A percentile compares a stretch with the other conserved stretches of the same genome.
phyloP scores from a whole-genome alignment of 306 rosid genomes.

The Delonix regia region DNA sequence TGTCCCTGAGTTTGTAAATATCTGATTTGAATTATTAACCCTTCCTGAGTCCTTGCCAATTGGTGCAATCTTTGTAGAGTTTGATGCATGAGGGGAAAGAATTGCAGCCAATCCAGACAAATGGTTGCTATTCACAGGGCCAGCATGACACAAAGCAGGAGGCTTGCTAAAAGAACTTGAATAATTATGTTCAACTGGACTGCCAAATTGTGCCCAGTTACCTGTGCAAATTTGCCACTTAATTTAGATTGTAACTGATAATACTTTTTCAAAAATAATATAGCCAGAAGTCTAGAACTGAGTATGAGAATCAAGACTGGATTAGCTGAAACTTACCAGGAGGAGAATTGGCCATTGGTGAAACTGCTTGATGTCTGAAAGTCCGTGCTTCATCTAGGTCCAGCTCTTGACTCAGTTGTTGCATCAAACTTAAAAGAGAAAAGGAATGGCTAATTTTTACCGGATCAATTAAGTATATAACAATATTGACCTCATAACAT shows the following conservation, averaged over 20 bases:
- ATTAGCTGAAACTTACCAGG: slow-evolving; percentile 52
- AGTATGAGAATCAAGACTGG: not conserved
- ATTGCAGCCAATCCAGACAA: slow-evolving; percentile 69
- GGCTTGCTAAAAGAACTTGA: slow-evolving; percentile 55
- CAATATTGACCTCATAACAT: not conserved
- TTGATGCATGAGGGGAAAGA: slow-evolving; percentile 58
- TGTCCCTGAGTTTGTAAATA: slow-evolving; percentile 38
- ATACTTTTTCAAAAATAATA: not conserved
- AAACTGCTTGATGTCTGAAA: slow-evolving; percentile 63
- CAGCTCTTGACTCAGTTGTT: slow-evolving; percentile 73
- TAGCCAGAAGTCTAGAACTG: slow-evolving; percentile 3
- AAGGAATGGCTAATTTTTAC: slow-evolving; percentile 1
- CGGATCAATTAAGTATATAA: not conserved
- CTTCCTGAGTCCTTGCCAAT: slow-evolving; percentile 75
- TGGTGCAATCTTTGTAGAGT: slow-evolving; percentile 67
- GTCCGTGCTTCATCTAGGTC: slow-evolving; percentile 64
- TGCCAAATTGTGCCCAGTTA: slow-evolving; percentile 63
- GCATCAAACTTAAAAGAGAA: slow-evolving; percentile 57
- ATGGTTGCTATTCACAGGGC: slow-evolving; percentile 62
- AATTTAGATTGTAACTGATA: slow-evolving; percentile 26
- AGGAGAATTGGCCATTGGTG: slow-evolving; percentile 69
- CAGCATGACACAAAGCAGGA: slow-evolving; percentile 55
- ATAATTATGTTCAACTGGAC: slow-evolving; percentile 67
- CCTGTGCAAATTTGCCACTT: slow-evolving; percentile 41
- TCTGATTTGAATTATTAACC: slow-evolving; percentile 45